These are phyloP conservation scores for Mucor ambiguus DNA, from an alignment of 371 early-diverging fungal species.

Conservation along the genomic window DNA sequence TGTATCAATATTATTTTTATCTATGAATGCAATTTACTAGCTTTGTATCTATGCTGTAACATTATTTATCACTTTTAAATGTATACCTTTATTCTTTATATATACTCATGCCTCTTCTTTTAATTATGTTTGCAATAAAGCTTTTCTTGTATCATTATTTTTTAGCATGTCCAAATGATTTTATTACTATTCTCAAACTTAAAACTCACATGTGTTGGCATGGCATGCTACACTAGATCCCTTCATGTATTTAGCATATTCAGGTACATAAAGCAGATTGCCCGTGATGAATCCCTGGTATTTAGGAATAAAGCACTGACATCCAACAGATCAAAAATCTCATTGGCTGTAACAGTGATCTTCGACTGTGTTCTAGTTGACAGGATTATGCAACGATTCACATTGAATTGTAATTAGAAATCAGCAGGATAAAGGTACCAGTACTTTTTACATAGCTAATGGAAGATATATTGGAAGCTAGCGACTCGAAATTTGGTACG, in stretches of 20 bases:
- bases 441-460: background rate
- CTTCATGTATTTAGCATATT: background rate
- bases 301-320: background rate
- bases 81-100: slow-evolving; percentile 2
- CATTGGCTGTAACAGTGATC: background rate
- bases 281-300: background rate
- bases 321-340: background rate
- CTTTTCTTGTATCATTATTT: background rate
- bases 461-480: no score
- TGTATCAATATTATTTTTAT: background rate
- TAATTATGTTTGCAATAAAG: slow-evolving; percentile 2
- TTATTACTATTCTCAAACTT: no score
- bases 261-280: no score
- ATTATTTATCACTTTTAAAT: background rate
- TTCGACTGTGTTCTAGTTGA: background rate
- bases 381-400: background rate
- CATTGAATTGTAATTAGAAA: background rate
- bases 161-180: no score
- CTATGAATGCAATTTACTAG: background rate
- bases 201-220: no score
- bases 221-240: background rate
- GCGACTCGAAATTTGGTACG: no score
- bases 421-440: background rate
- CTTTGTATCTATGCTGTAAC: slow-evolving; percentile 1
- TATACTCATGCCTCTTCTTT: background rate